phyloP scores from a whole-genome alignment of 2,329 filamentous ascomycete species.

The Allantophomopsis lycopodina region DNA sequence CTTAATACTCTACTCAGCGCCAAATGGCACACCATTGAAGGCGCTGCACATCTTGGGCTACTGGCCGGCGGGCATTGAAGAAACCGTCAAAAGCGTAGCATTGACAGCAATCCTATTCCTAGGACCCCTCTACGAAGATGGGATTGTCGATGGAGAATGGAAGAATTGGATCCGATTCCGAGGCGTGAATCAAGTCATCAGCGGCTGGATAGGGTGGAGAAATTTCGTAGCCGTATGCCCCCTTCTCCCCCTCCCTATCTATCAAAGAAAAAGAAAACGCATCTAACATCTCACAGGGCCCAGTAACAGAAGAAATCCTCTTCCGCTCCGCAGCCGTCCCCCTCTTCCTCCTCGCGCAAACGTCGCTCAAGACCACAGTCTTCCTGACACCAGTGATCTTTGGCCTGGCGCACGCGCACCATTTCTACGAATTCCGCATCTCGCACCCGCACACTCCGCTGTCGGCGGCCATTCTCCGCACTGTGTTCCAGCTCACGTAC shows the following conservation, averaged over 20 bases:
- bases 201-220: slow-evolving; percentile 70
- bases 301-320: slow-evolving; percentile 83
- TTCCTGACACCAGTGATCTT: slow-evolving; percentile 82
- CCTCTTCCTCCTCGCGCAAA: slow-evolving; percentile 59
- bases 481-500: slow-evolving; percentile 74
- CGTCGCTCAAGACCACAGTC: slow-evolving; percentile 40
- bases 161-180: slow-evolving; percentile 43
- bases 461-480: slow-evolving; percentile 50
- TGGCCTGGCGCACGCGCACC: slow-evolving; percentile 84
- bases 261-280: too few relatives aligned
- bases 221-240: slow-evolving; percentile 69
- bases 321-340: slow-evolving; percentile 83
- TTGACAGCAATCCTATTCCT: slow-evolving; percentile 70
- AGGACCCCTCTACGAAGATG: slow-evolving; percentile 70
- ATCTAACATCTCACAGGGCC: slow-evolving; percentile 39
- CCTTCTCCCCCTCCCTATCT: background rate
- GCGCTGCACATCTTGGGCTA: slow-evolving; percentile 62
- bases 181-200: slow-evolving; percentile 44
- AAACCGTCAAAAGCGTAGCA: slow-evolving; percentile 48
- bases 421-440: slow-evolving; percentile 87
- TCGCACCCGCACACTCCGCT: slow-evolving; percentile 60
- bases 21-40: slow-evolving; percentile 32
- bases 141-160: slow-evolving; percentile 62
- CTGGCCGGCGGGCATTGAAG: slow-evolving; percentile 59
- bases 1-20: slow-evolving; percentile 44